Conservation (phyloP, 441 rosid species). For the Corymbia calophylla region DNA sequence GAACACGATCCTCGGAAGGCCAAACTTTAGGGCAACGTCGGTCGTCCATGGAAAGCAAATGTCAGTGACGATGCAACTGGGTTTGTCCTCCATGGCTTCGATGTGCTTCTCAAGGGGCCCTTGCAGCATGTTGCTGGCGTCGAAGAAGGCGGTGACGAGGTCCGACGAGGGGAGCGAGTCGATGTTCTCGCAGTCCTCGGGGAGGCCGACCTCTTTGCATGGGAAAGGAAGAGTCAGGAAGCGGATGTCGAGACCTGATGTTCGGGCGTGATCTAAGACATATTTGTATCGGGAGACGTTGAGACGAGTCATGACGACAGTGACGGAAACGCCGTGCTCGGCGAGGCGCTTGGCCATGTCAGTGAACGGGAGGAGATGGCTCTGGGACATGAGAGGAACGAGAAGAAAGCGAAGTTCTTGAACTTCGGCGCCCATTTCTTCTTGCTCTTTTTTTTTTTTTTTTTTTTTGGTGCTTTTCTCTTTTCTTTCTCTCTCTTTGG, state of each 20-base stretch:
- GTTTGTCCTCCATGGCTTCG: not conserved
- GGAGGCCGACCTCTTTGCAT: conserved; percentile 3
- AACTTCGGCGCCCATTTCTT: not conserved
- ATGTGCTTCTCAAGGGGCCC: not conserved
- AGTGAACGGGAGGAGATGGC: conserved; percentile 12
- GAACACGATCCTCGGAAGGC: conserved; percentile 7
- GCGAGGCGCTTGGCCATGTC: conserved; percentile 11
- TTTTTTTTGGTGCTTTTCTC: not conserved
- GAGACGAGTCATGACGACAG: conserved; percentile 5
- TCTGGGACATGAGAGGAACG: conserved; percentile 13
- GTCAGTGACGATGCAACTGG: conserved; percentile 1
- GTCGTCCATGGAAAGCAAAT: conserved; percentile 12
- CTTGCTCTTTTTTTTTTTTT: not conserved
- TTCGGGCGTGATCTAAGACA: not conserved
- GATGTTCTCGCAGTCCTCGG: conserved; percentile 5
- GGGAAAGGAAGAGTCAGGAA: conserved; percentile 2
- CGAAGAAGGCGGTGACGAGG: not conserved
- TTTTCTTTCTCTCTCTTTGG: not conserved
- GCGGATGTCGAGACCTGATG: not conserved
- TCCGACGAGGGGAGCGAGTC: conserved; percentile 11
- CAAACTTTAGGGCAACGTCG: conserved; percentile 1
- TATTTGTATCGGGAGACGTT: conserved; percentile 1
- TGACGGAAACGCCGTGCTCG: not conserved
- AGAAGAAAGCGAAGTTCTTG: conserved; percentile 3
- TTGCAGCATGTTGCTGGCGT: conserved; percentile 4